Base-by-base conservation (phyloP, 2,329 filamentous ascomycete species). In the Basipetospora chlamydospora region DNA sequence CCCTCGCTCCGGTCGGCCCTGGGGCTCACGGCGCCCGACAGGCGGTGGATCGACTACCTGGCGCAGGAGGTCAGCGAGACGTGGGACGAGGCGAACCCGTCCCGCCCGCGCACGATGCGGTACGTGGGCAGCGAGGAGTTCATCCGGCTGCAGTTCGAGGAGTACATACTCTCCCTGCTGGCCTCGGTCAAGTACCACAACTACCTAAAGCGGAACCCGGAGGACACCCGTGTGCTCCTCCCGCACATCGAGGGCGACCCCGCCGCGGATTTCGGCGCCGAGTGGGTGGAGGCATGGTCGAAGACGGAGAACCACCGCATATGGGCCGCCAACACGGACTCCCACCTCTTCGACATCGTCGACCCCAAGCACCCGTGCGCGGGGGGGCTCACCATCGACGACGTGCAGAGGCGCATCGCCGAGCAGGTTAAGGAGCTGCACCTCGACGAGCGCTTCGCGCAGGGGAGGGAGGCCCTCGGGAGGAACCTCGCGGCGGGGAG, bases 51-150 rank as follows among this genome's bases (percentile, higher is more conserved):
- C 46, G 90, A 98, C 58, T 87, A 86, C 47, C 70, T 98, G 37
- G 92, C 86, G 0, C 84, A 94, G 48, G 82, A 86, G 26, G 84
- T 98, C 16, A 83, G 90, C 49, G 86, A 96, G 44, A 95, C 90
- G 0, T 98, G 90, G 90, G 90, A 98, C 52, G 85, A 94, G 28
- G 65, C 76, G 4, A 88, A 96, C 49, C 90, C 90, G 0, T 74
- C 76, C 43, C 71, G 83, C 33, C 90, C 90, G n/a, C 95, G 86
- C 49, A 93, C 85, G 2, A 79, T 95, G 65, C 87, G 87, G 21
- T 98, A 95, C 50, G 77, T 85, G 26, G 90, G 90, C 21, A 95
- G 86, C 43, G 90, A 98, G 59, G 90, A 96, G 53, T 95, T 95
- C 50, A 98, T 98, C 47, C 76, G 90, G 21, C 73, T 95, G 28